Percentiles rank a stretch among this genome's conserved stretches.
Evolutionary conservation across 441 rosid genomes (phyloP).

Genomic region (Populus hybrid): DNA sequence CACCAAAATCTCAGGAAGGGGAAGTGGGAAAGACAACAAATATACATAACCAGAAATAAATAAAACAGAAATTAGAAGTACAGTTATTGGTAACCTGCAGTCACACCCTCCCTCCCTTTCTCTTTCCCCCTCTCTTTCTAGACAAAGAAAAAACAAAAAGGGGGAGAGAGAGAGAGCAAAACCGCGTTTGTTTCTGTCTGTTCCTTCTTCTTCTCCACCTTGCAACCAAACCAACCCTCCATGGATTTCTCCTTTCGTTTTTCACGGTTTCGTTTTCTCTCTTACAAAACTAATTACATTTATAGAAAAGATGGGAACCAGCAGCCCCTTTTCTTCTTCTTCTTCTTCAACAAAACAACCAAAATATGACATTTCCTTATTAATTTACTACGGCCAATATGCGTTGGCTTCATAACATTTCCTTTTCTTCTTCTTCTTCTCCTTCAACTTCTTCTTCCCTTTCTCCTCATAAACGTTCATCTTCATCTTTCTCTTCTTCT

Average conservation of each 20-base stretch:
- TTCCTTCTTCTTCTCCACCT: background rate
- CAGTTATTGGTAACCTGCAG: too few relatives aligned
- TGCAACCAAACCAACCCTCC: background rate
- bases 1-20: too few relatives aligned
- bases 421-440: background rate
- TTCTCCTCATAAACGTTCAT: background rate
- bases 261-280: too few relatives aligned
- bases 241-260: background rate
- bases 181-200: too few relatives aligned
- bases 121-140: background rate
- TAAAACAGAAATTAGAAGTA: too few relatives aligned
- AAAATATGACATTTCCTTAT: background rate
- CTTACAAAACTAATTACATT: background rate
- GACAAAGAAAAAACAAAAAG: background rate
- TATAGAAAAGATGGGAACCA: background rate
- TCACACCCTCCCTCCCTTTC: too few relatives aligned
- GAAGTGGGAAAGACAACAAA: too few relatives aligned
- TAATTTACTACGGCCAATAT: background rate
- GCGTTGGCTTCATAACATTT: slow-evolving; percentile 3
- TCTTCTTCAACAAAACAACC: background rate
- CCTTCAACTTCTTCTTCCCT: background rate
- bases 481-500: background rate
- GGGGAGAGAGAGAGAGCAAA: background rate
- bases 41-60: too few relatives aligned
- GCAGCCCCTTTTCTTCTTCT: background rate